phyloP scores from a whole-genome alignment of 352 stramenopile species.

The Paralagenidium karlingii region DNA sequence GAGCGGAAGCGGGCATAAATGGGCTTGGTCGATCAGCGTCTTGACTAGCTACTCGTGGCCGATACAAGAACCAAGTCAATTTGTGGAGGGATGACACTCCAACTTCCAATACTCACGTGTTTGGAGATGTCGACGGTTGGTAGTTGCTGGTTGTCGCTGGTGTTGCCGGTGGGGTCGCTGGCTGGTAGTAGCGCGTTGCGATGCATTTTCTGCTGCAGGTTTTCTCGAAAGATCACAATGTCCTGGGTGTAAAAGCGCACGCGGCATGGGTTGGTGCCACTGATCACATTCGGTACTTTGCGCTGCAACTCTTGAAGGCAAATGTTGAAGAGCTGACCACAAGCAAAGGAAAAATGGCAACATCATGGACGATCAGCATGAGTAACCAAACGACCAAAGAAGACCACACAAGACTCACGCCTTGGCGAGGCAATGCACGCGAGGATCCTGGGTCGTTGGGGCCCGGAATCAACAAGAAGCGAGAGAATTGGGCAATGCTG shows the following conservation, averaged over 20 bases:
- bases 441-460: slow-evolving; percentile 84
- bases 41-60: slow-evolving; percentile 45
- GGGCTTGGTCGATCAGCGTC: slow-evolving; percentile 87
- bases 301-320: slow-evolving; percentile 62
- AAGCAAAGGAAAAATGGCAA: neutral
- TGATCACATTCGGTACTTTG: slow-evolving; percentile 60
- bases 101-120: too few relatives aligned
- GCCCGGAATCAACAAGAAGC: slow-evolving; percentile 88
- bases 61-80: neutral
- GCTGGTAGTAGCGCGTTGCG: slow-evolving; percentile 71
- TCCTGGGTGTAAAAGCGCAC: slow-evolving; percentile 90
- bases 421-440: slow-evolving; percentile 66
- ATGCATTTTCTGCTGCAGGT: slow-evolving; percentile 87
- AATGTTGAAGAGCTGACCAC: slow-evolving; percentile 35
- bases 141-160: too few relatives aligned
- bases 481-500: slow-evolving; percentile 61
- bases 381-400: neutral
- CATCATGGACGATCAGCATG: neutral
- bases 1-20: slow-evolving; percentile 85
- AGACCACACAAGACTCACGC: slow-evolving; percentile 15
- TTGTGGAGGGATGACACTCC: neutral
- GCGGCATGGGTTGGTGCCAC: slow-evolving; percentile 87
- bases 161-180: too few relatives aligned
- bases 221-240: slow-evolving; percentile 87
- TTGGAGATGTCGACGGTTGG: too few relatives aligned